Evolutionary conservation across 257 asterid genomes (phyloP).

Genomic region (Ligustrum vulgare): DNA sequence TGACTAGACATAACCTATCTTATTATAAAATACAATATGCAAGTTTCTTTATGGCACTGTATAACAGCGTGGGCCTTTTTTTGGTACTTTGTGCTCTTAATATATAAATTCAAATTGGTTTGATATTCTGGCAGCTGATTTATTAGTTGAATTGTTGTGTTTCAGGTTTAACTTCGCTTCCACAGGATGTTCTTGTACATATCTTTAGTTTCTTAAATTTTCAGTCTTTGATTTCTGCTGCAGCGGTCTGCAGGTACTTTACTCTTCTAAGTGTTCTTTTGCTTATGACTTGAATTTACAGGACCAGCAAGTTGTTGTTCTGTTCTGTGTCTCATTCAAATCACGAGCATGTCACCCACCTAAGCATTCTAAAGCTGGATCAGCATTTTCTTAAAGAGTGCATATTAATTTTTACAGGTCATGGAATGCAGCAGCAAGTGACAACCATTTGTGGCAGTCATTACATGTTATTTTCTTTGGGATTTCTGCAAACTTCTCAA

Average conservation of each 20-base stretch:
- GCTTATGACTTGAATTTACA: neutral
- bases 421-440: conserved; percentile 73
- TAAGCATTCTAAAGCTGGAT: neutral
- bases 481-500: conserved; percentile 16
- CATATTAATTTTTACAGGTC: conserved; percentile 42
- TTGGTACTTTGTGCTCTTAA: neutral
- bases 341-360: neutral
- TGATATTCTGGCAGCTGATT: conserved; percentile 14
- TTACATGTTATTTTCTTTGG: conserved; percentile 46
- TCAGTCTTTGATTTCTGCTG: conserved; percentile 65
- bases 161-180: conserved; percentile 54
- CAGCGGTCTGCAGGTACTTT: conserved; percentile 70
- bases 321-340: neutral
- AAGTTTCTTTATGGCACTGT: neutral
- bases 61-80: neutral
- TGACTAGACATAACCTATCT: neutral
- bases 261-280: conserved; percentile 3
- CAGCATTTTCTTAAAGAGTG: conserved; percentile 9
- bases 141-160: conserved; percentile 2
- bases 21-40: neutral
- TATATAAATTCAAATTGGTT: neutral
- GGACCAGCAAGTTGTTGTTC: neutral
- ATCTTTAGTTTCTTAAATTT: conserved; percentile 68
- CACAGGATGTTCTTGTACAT: conserved; percentile 67
- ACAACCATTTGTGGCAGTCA: conserved; percentile 63